Evolutionary conservation across 1,139 yeast genomes (phyloP), one percentile per base, ranked within the genome.

Genomic region (Protomyces pachydermus): DNA sequence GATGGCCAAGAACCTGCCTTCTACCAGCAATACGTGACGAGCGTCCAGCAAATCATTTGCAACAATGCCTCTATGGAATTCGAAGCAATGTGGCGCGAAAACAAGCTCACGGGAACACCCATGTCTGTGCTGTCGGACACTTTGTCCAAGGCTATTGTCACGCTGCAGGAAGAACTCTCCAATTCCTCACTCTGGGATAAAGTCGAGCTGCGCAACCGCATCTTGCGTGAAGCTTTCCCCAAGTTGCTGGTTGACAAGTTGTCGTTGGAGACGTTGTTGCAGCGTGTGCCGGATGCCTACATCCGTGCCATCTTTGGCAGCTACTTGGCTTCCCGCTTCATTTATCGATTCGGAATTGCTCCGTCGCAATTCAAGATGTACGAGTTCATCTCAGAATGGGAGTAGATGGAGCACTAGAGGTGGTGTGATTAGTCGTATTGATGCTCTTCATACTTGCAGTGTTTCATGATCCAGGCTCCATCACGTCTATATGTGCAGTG

Each of bases 291-390:
- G 18, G 90, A 82, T 67, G 82, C 95, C 66, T 93, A 93, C 75
- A 80, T 91, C 74, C 86, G 85, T 73, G 96, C 97, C 12, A 83
- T 93, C 69, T 88, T 93, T 74, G 97, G 97, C 62, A 88, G 96
- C 54, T 87, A 85, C 73, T 81, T 93, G 71, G 95, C 97, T 16
- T 89, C 97, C 53, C 82, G 88, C 65, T 93, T 88, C 76, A 96
- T 93, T 68, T 93, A 93, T 77, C 82, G 89, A 60, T 82, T 86
- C 73, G 97, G 98, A 1, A 38, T 42, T 9, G 18, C 61, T 6
- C 48, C 61, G 8, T 87, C 87, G 74, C 95, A 93, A 63, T 81
- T 81, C 56, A 39, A 55, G 18, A 58, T 58, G 62, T 58, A 58
- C 52, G 56, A 52, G 28, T 58, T 58, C 62, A 58, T 58, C 25